Evolutionary conservation across 139 green algal species (phyloP), one percentile per base, ranked within the genome.

Genomic region (Bryopsis sp.): DNA sequence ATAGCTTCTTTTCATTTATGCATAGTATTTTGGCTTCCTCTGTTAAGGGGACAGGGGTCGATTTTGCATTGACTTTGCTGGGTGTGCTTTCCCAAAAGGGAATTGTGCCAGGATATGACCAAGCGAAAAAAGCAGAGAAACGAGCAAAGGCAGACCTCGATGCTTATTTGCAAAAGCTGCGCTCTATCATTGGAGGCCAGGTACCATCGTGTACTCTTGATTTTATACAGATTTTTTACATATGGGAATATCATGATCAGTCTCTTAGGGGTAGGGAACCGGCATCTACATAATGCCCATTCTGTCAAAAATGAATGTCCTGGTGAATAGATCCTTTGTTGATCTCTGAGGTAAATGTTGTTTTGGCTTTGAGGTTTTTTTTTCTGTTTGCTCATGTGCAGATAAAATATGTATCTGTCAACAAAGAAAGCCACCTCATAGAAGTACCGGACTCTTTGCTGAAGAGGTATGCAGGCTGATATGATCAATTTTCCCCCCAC

Each of bases 391-490:
- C n/a, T n/a, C n/a, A n/a, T 34, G 59, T n/a, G 24, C 39, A 75
- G n/a, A 68, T 95, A 2, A 60, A 2, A 24, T 95, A 86, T 67
- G 73, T 89, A 32, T 80, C 72, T 1, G 35, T 91, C n/a, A 89
- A 90, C 68, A 97, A 96, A 75, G 88, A 97, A 38, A 82, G 61
- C 54, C 83, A 96, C 73, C 73, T 95, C 66, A 47, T 98, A 3
- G 92, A 98, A 77, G 81, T 97, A 33, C 86, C 90, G 1, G 82
- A 96, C 34, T 39, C 22, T 19, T 4, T 68, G 19, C 6, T 64
- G 2, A 68, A 72, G 39, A 39, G 48, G 54, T 6, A 68, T 3
- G 32, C 33, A 8, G 39, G 19, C 32, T 31, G 79, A 57, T 24
- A 57, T 57, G 47, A 57, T 22, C 47, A 24, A 26, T n/a, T n/a